Evolutionary conservation across 345 rosid species (phyloP), one percentile per base, ranked within the genome.

Genomic region (Eucalyptus camaldulensis): DNA sequence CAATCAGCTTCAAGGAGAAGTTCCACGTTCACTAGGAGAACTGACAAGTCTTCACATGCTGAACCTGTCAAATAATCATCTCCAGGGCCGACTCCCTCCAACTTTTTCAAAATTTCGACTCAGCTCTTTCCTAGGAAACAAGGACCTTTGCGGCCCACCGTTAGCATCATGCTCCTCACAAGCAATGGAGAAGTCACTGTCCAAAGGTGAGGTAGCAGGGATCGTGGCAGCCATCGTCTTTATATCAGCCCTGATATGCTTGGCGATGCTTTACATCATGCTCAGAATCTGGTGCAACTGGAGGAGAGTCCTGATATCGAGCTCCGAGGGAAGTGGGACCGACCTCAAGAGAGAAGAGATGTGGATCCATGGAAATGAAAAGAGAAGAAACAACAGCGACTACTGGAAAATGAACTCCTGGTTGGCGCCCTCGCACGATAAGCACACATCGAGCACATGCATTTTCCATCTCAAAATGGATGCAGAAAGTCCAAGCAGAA

Each of bases 1-100:
- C 87, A 97, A 97, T 89, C 90, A 90, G 88, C 97, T 97, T 45
- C 88, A 90, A 49, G 99, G 97, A 85, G 89, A 93, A 87, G 92
- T 96, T 81, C 97, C 99, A 2, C 60, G 89, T 86, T 93, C 95
- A 80, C 95, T 97, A 3, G 94, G 92, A 29, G 95, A 95, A 80
- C 95, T 97, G 91, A 95, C 94, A 8, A 97, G 99, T 91, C 96
- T 97, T 72, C 95, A 93, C 89, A 53, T 88, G 90, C 93, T 97
- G 80, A 94, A 96, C 94, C 92, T 97, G 93, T 97, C 99, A 51
- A 91, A 92, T 87, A 97, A 97, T 92, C 91, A 92, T 90, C 95
- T 97, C 24, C 88, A 92, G 12, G 99, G 99, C 22, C 93, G 93
- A 49, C 87, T 97, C 47, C 97, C 96, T 43, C 86, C 92, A 24